These are phyloP conservation scores for Penicillium daleae DNA, from an alignment of 495 filamentous ascomycete species.

Conservation along the genomic window DNA sequence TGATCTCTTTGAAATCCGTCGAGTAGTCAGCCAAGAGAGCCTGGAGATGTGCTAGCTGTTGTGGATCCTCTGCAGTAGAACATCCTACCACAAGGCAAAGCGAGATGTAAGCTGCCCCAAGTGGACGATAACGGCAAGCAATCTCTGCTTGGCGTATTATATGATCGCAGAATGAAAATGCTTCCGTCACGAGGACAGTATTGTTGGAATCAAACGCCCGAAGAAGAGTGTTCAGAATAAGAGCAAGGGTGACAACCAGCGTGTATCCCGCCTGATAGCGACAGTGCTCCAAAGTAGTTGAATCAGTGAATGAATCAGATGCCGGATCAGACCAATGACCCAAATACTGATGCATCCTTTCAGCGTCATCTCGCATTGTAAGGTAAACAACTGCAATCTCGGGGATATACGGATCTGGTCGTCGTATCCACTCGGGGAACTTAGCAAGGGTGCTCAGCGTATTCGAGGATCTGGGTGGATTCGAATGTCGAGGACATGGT, in stretches of 20 bases:
- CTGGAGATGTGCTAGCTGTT: conserved; percentile 13
- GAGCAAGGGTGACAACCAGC: conserved; percentile 25
- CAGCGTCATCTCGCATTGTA: conserved; percentile 18
- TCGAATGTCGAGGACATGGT: neutral
- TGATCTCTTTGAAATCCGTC: conserved; percentile 15
- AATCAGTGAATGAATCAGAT: neutral
- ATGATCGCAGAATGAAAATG: conserved; percentile 23
- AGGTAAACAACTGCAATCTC: conserved; percentile 29
- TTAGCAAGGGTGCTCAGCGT: conserved; percentile 23
- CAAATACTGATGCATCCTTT: conserved; percentile 17
- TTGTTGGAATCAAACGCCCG: conserved; percentile 26
- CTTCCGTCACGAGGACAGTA: conserved; percentile 19
- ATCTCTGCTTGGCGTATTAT: conserved; percentile 19
- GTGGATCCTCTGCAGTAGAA: conserved; percentile 12
- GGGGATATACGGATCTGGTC: conserved; percentile 21
- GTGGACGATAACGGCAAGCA: conserved; percentile 19
- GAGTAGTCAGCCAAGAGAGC: conserved; percentile 13
- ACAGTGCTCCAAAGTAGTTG: conserved; percentile 16
- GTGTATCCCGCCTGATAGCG: conserved; percentile 30
- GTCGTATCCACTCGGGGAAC: conserved; percentile 26
- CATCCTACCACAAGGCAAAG: conserved; percentile 20
- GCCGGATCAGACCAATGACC: neutral
- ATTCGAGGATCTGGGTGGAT: conserved; percentile 13
- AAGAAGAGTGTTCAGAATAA: conserved; percentile 39
- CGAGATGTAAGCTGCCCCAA: conserved; percentile 21